Evolutionary conservation across 2,329 filamentous ascomycete genomes (phyloP), one percentile per base, ranked within the genome.

Genomic region (Phyllosticta capitalensis): DNA sequence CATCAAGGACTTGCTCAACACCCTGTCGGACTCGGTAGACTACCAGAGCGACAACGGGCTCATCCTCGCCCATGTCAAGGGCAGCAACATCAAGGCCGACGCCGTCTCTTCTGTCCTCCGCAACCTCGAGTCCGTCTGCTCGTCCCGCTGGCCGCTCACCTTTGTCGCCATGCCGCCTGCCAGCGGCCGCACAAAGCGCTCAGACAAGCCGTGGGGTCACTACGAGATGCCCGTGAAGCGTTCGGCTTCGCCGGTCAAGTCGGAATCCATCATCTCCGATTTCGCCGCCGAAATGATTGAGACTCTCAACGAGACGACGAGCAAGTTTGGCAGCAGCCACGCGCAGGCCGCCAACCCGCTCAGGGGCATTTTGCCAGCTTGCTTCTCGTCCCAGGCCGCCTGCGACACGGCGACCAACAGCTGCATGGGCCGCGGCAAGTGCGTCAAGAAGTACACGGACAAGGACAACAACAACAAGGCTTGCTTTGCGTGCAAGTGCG

Each of bases 401-500:
- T 97, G 92, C 75, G 75, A 81, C 55, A 79, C 80, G 60, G 78
- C 77, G 49, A 99, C 94, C 2, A 81, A 84, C 66, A 84, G 84
- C 70, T 99, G 94, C 80, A 90, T 88, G 14, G 85, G 87, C 58
- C 91, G 94, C 73, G 94, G 94, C 53, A 69, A 74, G 26, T 97
- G 94, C 78, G 77, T 81, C 64, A 79, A 87, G 71, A 87, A 86
- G 68, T 91, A 83, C 67, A 74, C 75, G 52, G 72, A 76, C 19
- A 71, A 70, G 56, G 78, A 79, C 60, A 72, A 73, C 10, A 72
- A 70, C 61, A 71, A 67, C 52, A 65, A 72, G 10, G 74, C 78
- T 33, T 97, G 92, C 81, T 97, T 86, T 71, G 79, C 82, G 60
- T 99, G 94, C 78, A 78, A 78, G 63, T 99, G 94, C 77, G 76